Base-by-base conservation (phyloP, 2,329 filamentous ascomycete genomes). In the Ceratocystis smalleyi region DNA sequence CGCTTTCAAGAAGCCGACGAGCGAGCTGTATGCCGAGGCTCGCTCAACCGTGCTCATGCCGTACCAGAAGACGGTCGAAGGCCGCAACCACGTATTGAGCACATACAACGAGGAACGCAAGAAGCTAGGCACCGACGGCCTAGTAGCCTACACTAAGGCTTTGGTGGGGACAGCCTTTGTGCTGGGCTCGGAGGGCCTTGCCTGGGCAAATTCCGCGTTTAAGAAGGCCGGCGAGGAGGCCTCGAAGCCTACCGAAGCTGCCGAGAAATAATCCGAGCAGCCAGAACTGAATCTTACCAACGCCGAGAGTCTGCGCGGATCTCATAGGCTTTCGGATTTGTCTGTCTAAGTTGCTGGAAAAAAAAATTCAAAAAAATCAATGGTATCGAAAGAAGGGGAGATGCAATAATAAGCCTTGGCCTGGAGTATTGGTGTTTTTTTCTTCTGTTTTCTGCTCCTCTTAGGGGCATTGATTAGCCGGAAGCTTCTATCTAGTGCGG, bases 1-100 rank as follows among this genome's bases (percentile, higher is more conserved):
- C 62, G 79, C 82, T 67, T 80, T 92, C 73, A 89, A 86, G 78
- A 86, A 90, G 76, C 84, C 88, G 61, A 88, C 87, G 30, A 78
- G 81, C 68, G 85, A 89, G 73, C 78, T 91, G 62, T 83, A 83
- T 74, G 78, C 78, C 66, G 82, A 84, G 17, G 81, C 87, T 70
- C 81, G 83, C 72, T 78, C 78, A 70, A 74, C 85, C 49, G 79
- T 86, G 65, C 78, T 82, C 68, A 77, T 83, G 67, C 88, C 88
- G 6, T 75, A 85, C 69, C 81, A 81, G 71, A 80, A 86, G 70
- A 82, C 80, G 24, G 70, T 77, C 19, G 81, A 85, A 74, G 80
- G 82, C 69, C 83, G 81, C 73, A 82, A 86, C 64, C 83, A 86
- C 69, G 77, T 86, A 67, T 71, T 81, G 64, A 74, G 76, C 63